Evolutionary conservation across 176 grass and related monocot genomes (phyloP), one percentile per base, ranked within the genome.

Genomic region (Bolboschoenus planiculmis): DNA sequence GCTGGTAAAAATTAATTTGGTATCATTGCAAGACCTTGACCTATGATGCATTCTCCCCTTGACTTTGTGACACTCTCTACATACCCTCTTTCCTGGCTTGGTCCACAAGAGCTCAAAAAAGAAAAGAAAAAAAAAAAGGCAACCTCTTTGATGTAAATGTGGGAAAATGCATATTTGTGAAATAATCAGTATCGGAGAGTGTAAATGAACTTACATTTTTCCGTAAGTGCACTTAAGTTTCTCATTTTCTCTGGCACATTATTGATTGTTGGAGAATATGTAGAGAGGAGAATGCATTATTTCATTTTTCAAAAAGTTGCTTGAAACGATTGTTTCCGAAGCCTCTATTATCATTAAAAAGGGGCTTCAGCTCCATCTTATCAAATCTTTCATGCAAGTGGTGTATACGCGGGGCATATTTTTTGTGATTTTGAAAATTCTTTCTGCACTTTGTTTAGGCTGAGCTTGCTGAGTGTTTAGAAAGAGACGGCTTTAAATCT

Each of bases 401-500:
- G 1, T 11, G 24, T 74, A 73, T 53, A 60, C 24, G 14, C n/a
- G 62, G 42, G 3, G 10, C 20, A 36, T 21, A 83, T 71, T 11
- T 80, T 80, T 20, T 37, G 7, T 61, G 10, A 14, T 10, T 64
- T 20, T 88, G 24, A 56, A 82, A 77, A 35, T 31, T 79, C 10
- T 82, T 62, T 80, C 44, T 67, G 64, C 59, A 59, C 4, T 35
- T 33, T 83, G 20, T 77, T 56, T 85, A 99, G 97, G 91, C 88
- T 63, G 93, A 99, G 78, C 83, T 99, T 29, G 91, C 93, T 36
- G 89, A 95, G 84, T 95, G 93, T 85, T 89, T 99, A 83, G 93
- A 93, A 84, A 91, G 86, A 78, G 97, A 99, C 56, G 97, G 93
- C 29, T 99, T 95, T 90, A 95, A 99, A 85, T 93, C 93, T 85